Base-by-base conservation (phyloP, 129 eudicot genomes). In the Scalesia atractyloides region DNA sequence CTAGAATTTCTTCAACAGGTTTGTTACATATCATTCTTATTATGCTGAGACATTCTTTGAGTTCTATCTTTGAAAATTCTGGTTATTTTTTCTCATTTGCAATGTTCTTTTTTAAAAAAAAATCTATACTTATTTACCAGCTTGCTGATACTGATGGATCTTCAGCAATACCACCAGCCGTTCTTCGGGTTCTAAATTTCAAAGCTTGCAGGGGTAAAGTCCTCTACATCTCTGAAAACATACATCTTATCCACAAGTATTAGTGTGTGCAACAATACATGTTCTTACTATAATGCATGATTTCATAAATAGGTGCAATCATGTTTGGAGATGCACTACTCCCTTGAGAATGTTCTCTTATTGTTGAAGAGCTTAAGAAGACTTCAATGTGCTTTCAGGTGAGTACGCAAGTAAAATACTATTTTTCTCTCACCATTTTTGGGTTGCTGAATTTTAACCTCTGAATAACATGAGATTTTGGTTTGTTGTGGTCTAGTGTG, bases 111-210 rank as follows among this genome's bases (percentile, higher is more conserved):
- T 8, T 58, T 22, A 24, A 11, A 26, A 44, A 24, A 11, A 26
- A 44, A 58, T 79, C 2, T 44, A 52, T 44, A 59, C 58, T 58
- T 64, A 71, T 24, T 37, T 69, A 53, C 73, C 79, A 95, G 97
- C 99, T 95, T 76, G 89, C 97, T 52, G 97, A 90, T 64, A 95
- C 97, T 11, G 99, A 95, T 64, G 99, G 99, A 79, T 90, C 99
- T 69, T 88, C 99, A 46, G 74, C 83, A 60, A 70, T 90, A 36
- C 99, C 99, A 49, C 99, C 93, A 72, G 81, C 99, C 24, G 96
- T 95, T 77, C 82, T 84, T 74, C 87, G 86, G 30, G 78, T 95
- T 76, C 96, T 95, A 34, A 95, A 95, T 69, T 82, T 50, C 69
- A 95, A 95, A 82, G 96, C 99, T 65, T 95, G 99, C 88, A 91